These are phyloP conservation scores for Metroxylon sagu DNA, from an alignment of 176 grass and related monocot species.

Conservation along the genomic window DNA sequence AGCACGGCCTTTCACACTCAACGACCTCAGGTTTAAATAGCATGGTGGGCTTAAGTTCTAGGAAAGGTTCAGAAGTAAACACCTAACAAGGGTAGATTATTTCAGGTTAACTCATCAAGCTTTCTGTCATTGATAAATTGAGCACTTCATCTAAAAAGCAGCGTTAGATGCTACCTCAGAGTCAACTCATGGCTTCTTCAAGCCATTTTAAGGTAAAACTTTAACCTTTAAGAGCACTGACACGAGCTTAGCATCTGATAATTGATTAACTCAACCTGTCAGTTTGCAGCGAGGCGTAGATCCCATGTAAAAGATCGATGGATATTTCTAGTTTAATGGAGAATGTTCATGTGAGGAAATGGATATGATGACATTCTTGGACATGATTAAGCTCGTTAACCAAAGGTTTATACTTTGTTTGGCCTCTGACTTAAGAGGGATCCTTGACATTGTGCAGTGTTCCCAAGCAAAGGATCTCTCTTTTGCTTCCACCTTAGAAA, in stretches of 20 bases:
- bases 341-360: constrained; percentile 10
- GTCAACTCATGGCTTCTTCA: constrained; percentile 24
- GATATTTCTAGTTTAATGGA: not conserved
- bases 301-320: too few relatives aligned
- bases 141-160: constrained; percentile 11
- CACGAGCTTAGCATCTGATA: too few relatives aligned
- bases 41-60: constrained; percentile 15
- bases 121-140: constrained; percentile 19
- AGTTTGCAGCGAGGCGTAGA: too few relatives aligned
- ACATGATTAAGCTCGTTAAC: constrained; percentile 29
- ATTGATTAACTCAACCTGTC: too few relatives aligned
- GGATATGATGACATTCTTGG: constrained; percentile 36
- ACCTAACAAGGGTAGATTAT: constrained; percentile 15
- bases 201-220: not conserved
- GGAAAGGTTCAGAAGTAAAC: constrained; percentile 15
- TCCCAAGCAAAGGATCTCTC: constrained; percentile 22
- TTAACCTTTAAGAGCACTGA: too few relatives aligned
- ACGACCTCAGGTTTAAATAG: constrained; percentile 10
- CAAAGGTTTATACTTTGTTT: constrained; percentile 27
- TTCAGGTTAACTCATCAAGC: constrained; percentile 5
- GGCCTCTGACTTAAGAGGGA: constrained; percentile 25
- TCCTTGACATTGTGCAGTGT: constrained; percentile 2
- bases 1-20: constrained; percentile 5
- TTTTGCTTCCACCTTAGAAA: constrained; percentile 35
- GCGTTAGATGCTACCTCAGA: constrained; percentile 8